A percentile compares a stretch with the other conserved stretches of the same genome.
Conservation (phyloP, 2,329 filamentous ascomycete genomes). For the Zalaria sp. region DNA sequence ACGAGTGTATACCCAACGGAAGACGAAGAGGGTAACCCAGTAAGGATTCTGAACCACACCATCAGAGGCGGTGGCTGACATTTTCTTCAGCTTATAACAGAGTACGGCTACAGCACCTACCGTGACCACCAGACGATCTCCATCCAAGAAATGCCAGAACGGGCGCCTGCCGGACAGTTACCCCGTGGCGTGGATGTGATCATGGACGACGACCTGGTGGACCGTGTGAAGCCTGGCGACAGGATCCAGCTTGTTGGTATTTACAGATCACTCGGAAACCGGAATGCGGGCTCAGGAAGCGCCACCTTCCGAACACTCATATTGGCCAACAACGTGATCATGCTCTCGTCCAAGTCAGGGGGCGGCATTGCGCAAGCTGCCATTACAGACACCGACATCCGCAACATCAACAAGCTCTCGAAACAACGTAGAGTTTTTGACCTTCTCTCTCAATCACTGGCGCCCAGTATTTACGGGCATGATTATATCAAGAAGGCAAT, state of each 20-base stretch:
- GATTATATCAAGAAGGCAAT: slow-evolving; percentile 98
- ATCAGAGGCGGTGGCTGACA: no score
- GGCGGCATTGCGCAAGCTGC: slow-evolving; percentile 82
- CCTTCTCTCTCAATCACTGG: slow-evolving; percentile 81
- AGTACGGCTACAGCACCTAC: slow-evolving; percentile 93
- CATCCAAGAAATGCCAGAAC: slow-evolving; percentile 98
- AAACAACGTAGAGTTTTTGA: slow-evolving; percentile 94
- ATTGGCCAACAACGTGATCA: slow-evolving; percentile 85
- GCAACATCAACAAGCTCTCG: slow-evolving; percentile 94
- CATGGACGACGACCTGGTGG: slow-evolving; percentile 89
- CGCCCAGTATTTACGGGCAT: slow-evolving; percentile 92
- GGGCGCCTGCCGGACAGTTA: slow-evolving; percentile 87
- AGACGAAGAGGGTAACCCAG: slow-evolving; percentile 81
- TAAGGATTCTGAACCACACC: slow-evolving; percentile 16
- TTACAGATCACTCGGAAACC: slow-evolving; percentile 84
- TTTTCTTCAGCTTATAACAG: slow-evolving; percentile 53
- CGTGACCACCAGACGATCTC: slow-evolving; percentile 95
- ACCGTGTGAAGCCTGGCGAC: slow-evolving; percentile 88
- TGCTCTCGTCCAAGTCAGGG: slow-evolving; percentile 89
- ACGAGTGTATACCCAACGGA: slow-evolving; percentile 89
- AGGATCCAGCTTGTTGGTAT: slow-evolving; percentile 94
- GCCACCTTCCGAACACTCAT: slow-evolving; percentile 91
- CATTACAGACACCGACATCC: slow-evolving; percentile 92
- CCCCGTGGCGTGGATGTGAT: slow-evolving; percentile 93
- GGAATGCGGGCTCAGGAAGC: slow-evolving; percentile 80